Evolutionary conservation across 2,329 filamentous ascomycete species (phyloP).

Genomic region (Epicoccum sorghinum): DNA sequence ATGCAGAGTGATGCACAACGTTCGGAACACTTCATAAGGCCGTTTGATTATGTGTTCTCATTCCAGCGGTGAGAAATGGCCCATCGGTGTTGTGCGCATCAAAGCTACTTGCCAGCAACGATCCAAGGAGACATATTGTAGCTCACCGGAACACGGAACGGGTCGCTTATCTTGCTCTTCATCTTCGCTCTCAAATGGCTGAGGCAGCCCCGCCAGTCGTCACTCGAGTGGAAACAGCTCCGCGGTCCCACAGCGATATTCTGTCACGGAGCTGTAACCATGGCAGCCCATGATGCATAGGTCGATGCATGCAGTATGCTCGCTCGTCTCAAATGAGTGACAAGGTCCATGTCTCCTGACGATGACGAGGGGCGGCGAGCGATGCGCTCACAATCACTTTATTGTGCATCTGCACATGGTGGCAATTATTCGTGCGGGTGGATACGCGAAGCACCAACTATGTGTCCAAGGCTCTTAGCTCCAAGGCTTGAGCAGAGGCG

Average conservation of each 20-base stretch:
- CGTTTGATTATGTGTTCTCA: slow-evolving; percentile 1
- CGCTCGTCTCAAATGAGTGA: neutral
- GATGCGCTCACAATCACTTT: slow-evolving; percentile 9
- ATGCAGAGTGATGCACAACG: slow-evolving; percentile 1
- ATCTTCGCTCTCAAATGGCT: neutral
- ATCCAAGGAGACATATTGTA: no score
- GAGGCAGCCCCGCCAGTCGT: slow-evolving; percentile 17
- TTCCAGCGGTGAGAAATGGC: slow-evolving; percentile 15
- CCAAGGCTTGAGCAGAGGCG: slow-evolving; percentile 24
- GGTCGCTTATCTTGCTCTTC: slow-evolving; percentile 11
- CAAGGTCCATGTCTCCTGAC: neutral
- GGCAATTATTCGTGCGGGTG: slow-evolving; percentile 11
- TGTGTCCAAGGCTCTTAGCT: slow-evolving; percentile 21
- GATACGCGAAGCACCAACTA: slow-evolving; percentile 18
- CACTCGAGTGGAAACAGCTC: slow-evolving; percentile 15
- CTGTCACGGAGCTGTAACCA: slow-evolving; percentile 1
- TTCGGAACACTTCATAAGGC: neutral
- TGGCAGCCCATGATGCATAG: neutral
- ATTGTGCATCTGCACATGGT: slow-evolving; percentile 15
- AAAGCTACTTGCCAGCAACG: neutral
- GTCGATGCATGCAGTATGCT: slow-evolving; percentile 12
- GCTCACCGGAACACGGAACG: neutral
- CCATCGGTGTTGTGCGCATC: neutral
- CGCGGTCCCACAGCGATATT: slow-evolving; percentile 5
- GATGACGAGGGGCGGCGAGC: neutral